Conservation (phyloP, 768 basidiomycete species). For the Kwoniella heveanensis region DNA sequence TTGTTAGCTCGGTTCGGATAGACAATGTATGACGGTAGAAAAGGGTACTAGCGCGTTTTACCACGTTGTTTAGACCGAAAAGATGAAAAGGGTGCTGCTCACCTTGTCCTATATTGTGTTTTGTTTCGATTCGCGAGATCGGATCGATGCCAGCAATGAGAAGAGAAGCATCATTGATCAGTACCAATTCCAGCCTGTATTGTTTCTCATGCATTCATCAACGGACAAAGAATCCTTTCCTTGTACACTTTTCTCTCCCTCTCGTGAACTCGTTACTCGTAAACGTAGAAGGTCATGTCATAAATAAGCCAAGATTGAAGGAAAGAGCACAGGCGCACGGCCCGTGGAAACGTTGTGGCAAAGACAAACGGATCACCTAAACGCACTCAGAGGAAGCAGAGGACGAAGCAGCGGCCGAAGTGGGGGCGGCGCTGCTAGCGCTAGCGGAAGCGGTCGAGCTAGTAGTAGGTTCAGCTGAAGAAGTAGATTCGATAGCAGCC, state of each 20-base stretch:
- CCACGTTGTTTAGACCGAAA: constrained; percentile 10
- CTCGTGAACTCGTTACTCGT: too few relatives aligned
- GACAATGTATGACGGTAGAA: background rate
- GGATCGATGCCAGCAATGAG: background rate
- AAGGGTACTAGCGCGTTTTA: constrained; percentile 11
- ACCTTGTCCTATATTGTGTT: constrained; percentile 2
- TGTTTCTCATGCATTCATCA: background rate
- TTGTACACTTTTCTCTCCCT: too few relatives aligned
- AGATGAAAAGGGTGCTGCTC: background rate
- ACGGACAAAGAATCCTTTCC: too few relatives aligned
- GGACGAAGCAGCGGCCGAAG: constrained; percentile 5
- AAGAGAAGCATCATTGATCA: background rate
- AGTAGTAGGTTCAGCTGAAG: background rate
- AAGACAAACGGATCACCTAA: background rate
- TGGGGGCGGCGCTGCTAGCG: background rate
- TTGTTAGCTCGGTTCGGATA: constrained; percentile 9
- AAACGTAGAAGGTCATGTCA: background rate
- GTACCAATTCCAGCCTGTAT: background rate
- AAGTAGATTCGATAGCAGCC: background rate
- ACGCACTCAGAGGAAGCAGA: background rate
- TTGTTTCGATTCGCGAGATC: background rate
- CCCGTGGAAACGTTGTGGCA: too few relatives aligned
- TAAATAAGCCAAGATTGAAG: too few relatives aligned
- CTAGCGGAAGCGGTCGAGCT: background rate
- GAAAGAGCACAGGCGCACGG: too few relatives aligned